Evolutionary conservation across 2,329 filamentous ascomycete species (phyloP).

Genomic region (Colletotrichum sidae): DNA sequence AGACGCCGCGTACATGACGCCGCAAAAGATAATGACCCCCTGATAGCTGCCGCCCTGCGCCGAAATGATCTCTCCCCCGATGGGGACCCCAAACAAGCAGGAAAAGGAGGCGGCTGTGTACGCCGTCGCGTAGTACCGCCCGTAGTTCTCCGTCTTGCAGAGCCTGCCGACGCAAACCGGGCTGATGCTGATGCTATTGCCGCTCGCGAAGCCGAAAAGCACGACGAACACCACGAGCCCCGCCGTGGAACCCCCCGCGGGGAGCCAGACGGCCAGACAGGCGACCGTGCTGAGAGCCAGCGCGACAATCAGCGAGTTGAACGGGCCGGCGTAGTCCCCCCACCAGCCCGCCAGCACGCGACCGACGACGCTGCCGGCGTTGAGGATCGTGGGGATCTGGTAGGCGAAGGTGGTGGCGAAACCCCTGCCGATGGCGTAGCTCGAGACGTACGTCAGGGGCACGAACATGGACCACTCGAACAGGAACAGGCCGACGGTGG

Average conservation of each 20-base stretch:
- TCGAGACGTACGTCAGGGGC: conserved; percentile 84
- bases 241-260: conserved; percentile 63
- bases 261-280: conserved; percentile 83
- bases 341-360: conserved; percentile 82
- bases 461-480: conserved; percentile 82
- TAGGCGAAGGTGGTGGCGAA: conserved; percentile 76
- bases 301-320: conserved; percentile 84
- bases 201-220: conserved; percentile 84
- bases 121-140: conserved; percentile 85
- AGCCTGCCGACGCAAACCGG: conserved; percentile 87
- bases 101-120: conserved; percentile 79
- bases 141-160: conserved; percentile 84
- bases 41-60: conserved; percentile 69
- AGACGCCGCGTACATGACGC: conserved; percentile 68
- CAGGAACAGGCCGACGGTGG: conserved; percentile 75
- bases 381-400: conserved; percentile 84
- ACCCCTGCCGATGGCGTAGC: conserved; percentile 75
- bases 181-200: conserved; percentile 82
- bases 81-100: conserved; percentile 76
- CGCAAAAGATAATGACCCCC: conserved; percentile 75
- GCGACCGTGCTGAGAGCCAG: conserved; percentile 69
- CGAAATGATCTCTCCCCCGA: conserved; percentile 72
- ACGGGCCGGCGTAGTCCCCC: conserved; percentile 84
- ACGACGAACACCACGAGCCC: conserved; percentile 79
- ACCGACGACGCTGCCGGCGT: conserved; percentile 82